Percentiles rank a stretch among this genome's conserved stretches.
Evolutionary conservation across 2,329 filamentous ascomycete species (phyloP).

Genomic region (Rutstroemia sp.): DNA sequence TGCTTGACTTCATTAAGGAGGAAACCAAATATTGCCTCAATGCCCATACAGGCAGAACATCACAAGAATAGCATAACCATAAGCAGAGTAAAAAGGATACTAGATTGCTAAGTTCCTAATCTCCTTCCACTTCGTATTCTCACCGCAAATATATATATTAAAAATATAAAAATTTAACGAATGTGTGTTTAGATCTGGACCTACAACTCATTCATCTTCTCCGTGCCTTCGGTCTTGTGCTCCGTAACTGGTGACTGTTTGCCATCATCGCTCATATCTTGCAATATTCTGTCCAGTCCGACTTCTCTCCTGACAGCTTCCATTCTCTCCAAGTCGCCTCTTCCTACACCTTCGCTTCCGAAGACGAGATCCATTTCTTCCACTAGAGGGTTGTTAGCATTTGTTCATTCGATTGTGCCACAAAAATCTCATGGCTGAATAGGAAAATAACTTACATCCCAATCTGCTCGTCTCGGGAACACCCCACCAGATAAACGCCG

Average conservation of each 20-base stretch:
- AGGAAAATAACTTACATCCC: slow-evolving; percentile 22
- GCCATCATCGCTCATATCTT: background rate
- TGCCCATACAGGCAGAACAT: no score
- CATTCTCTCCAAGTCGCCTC: slow-evolving; percentile 63
- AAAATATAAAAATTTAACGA: background rate
- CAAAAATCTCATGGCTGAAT: background rate
- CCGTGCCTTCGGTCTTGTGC: background rate
- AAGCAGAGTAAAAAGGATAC: no score
- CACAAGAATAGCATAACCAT: no score
- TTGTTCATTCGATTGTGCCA: background rate
- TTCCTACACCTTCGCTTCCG: slow-evolving; percentile 57
- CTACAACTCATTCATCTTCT: background rate
- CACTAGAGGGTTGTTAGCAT: slow-evolving; percentile 18
- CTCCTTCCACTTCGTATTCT: no score
- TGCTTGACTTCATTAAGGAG: no score
- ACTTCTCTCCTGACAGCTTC: slow-evolving; percentile 65
- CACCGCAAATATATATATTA: no score
- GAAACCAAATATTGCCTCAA: no score
- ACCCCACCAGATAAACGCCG: slow-evolving; percentile 42
- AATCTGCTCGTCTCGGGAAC: slow-evolving; percentile 48
- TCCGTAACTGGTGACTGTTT: background rate
- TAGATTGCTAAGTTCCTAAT: no score
- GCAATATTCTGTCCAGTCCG: slow-evolving; percentile 40
- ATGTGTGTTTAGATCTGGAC: background rate
- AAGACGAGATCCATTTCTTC: slow-evolving; percentile 61